Evolutionary conservation across 2,329 filamentous ascomycete genomes (phyloP), one percentile per base, ranked within the genome.

Genomic region (Paraconiothyrium sp.): DNA sequence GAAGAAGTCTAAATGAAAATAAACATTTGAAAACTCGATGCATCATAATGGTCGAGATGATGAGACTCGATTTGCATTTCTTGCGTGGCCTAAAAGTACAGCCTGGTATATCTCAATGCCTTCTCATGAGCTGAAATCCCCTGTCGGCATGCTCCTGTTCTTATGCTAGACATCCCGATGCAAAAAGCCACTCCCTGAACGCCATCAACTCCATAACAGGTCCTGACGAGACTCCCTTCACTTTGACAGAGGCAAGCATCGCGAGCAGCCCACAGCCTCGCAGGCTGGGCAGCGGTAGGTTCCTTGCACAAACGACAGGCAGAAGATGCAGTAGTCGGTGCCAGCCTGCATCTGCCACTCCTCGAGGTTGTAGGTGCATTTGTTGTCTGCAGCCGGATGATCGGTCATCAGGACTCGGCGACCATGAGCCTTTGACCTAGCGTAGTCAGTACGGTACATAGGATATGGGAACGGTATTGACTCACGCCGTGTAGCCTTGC

Each of bases 1-100:
- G 41, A 47, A 20, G 54, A 56, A 22, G 43, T 56, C 37, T 56
- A 30, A 47, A 35, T 47, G 2, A n/a, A 9, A 48, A 44, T 16
- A 27, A 41, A 41, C 16, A 14, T 3, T 41, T 41, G 13, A 41
- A 39, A 16, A 41, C 41, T 35, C 47, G n/a, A 49, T 34, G 11
- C 7, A 1, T 49, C 4, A 20, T 44, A 5, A 44, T 44, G 22
- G 20, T 7, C 11, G 7, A 46, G 39, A 41, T 41, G 39, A 20
- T 4, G n/a, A 4, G 39, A 41, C 1, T 41, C 8, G 16, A 7
- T 41, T n/a, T 16, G 2, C 9, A 7, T 41, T 5, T 5, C 16
- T 41, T 4, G 16, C 39, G n/a, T 20, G 39, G n/a, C 14, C 39
- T n/a, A 41, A 41, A n/a, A 16, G 14, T 41, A 41, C 39, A n/a